Base-by-base conservation (phyloP, 164 flowering plant genomes). In the Paratinospora sagittata region DNA sequence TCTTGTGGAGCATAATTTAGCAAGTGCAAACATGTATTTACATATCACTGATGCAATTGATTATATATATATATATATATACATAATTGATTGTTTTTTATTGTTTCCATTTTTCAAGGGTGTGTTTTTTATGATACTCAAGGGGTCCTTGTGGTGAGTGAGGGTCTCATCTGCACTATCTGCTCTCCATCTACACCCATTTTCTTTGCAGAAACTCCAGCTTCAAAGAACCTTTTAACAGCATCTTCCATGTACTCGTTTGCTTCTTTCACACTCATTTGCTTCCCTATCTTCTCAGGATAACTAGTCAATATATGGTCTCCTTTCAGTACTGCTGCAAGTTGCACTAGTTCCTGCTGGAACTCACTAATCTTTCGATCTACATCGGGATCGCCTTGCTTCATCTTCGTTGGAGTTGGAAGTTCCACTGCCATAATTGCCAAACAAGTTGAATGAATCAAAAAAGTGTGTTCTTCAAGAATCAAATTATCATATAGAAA, bases 301-400 rank as follows among this genome's bases (percentile, higher is more conserved):
- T 69, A 85, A 70, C 82, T 82, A 8, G 88, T 79, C 61, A 90
- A 55, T 37, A 80, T 45, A 57, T 88, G 34, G 27, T 92, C 93
- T 33, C 98, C 98, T 36, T 85, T 89, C 24, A 92, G 68, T 36
- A 87, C 95, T 0, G 96, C 88, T 2, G 98, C 97, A 1, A 92
- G 86, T 69, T 90, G 93, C 67, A 89, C 1, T 19, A 92, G 77
- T 80, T 92, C 98, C 72, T 83, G 85, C 73, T 92, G 98, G 78
- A 92, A 92, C 66, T 92, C 96, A 23, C 84, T 92, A 8, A 89
- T 72, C 72, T 80, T 68, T 0, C 88, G 88, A 0, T 85, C 81
- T 70, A 88, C 98, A 1, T 90, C 83, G 0, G 96, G 85, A 49
- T 84, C 93, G 0, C 69, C 63, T 9, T 72, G 14, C 81, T 97